These are phyloP conservation scores for Geotrichum carabidarum DNA, from an alignment of 1,139 yeast species.

Conservation along the genomic window DNA sequence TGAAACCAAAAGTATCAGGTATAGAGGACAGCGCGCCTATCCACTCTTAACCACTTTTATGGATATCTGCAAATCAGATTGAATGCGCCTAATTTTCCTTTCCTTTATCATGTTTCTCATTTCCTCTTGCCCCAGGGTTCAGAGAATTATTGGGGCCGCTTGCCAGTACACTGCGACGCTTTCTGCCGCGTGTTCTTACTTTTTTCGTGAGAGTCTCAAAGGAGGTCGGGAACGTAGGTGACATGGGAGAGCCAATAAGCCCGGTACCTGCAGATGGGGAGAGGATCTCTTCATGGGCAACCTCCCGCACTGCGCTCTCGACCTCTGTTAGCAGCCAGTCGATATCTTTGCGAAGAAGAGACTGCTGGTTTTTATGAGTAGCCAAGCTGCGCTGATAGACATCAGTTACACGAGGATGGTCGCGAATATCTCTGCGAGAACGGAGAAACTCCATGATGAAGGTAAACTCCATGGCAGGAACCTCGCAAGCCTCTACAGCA, in stretches of 20 bases:
- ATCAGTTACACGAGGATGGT: constrained; percentile 5
- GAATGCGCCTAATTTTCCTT: neutral
- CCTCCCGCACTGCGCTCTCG: constrained; percentile 13
- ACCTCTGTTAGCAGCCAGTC: constrained; percentile 11
- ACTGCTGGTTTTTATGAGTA: constrained; percentile 13
- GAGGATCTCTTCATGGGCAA: constrained; percentile 10
- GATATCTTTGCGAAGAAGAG: constrained; percentile 10
- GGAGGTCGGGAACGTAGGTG: constrained; percentile 16
- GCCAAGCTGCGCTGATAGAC: constrained; percentile 14
- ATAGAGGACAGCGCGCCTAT: constrained; percentile 1
- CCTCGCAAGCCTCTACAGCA: constrained; percentile 13
- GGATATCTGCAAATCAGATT: neutral
- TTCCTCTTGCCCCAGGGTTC: neutral
- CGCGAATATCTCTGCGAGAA: constrained; percentile 14
- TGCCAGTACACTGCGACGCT: constrained; percentile 11
- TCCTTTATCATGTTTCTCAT: neutral
- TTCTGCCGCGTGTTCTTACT: constrained; percentile 14
- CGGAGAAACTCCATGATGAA: constrained; percentile 11
- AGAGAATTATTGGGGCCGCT: constrained; percentile 2
- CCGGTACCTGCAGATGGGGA: neutral
- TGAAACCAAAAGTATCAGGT: neutral
- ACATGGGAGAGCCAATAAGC: constrained; percentile 9
- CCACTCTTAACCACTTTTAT: neutral
- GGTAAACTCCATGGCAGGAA: constrained; percentile 17
- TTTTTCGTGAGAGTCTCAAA: constrained; percentile 17